Conservation (phyloP, 1,284 basidiomycete species). For the Pseudozyma sp. region DNA sequence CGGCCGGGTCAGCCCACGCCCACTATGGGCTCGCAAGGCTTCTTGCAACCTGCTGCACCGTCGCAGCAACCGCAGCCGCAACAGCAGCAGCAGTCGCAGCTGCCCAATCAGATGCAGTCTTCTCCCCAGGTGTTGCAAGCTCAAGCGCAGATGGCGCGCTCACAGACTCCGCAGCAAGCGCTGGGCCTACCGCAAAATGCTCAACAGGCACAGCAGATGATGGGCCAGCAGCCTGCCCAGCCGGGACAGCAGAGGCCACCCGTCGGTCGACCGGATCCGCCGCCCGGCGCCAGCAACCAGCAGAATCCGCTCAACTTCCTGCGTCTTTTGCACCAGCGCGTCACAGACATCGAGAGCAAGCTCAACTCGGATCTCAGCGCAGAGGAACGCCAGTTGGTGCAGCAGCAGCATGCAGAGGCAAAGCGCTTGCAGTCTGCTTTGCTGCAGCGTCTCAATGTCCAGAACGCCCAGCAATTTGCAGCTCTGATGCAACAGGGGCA, state of each 20-base stretch:
- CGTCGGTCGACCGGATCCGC: slow-evolving; percentile 15
- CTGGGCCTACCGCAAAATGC: slow-evolving; percentile 23
- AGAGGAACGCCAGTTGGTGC: slow-evolving; percentile 49
- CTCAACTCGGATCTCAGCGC: slow-evolving; percentile 46
- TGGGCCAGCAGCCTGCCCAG: slow-evolving; percentile 36
- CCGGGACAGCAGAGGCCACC: slow-evolving; percentile 32
- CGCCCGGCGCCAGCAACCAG: slow-evolving; percentile 27
- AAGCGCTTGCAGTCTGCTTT: slow-evolving; percentile 46
- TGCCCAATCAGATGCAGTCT: slow-evolving; percentile 24
- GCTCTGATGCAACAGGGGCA: slow-evolving; percentile 40
- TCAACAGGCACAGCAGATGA: slow-evolving; percentile 30
- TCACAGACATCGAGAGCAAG: slow-evolving; percentile 55
- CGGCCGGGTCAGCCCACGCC: slow-evolving; percentile 42
- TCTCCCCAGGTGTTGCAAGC: slow-evolving; percentile 32
- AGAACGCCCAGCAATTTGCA: slow-evolving; percentile 43
- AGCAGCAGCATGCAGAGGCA: slow-evolving; percentile 50
- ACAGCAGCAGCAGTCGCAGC: slow-evolving; percentile 21
- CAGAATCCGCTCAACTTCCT: slow-evolving; percentile 53
- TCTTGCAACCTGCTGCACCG: slow-evolving; percentile 29
- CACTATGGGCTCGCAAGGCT: slow-evolving; percentile 30
- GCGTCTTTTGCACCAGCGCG: slow-evolving; percentile 56
- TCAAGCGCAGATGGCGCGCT: slow-evolving; percentile 29
- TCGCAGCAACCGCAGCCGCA: slow-evolving; percentile 10
- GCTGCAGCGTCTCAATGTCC: slow-evolving; percentile 47
- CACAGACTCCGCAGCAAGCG: slow-evolving; percentile 24